These are phyloP conservation scores for Adiantum capillusveneris DNA, from an alignment of 75 land plant genomes.

Conservation along the genomic window DNA sequence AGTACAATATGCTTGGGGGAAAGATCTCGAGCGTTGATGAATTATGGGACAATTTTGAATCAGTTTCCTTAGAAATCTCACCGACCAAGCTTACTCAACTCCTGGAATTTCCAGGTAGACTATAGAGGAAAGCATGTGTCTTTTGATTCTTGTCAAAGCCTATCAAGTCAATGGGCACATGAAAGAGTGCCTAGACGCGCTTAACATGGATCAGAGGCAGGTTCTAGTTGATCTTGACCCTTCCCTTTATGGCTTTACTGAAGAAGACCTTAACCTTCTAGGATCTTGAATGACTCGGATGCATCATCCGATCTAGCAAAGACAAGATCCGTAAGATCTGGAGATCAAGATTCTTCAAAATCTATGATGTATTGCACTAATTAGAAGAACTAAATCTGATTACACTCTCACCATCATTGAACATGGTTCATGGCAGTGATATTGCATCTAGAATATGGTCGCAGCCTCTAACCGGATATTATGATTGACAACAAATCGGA, in stretches of 20 bases:
- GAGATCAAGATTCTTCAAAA: too few species aligned
- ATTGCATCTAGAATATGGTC: too few species aligned
- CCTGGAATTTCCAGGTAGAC: slow-evolving; percentile 94
- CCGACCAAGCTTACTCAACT: slow-evolving; percentile 69
- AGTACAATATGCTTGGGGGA: slow-evolving; percentile 91
- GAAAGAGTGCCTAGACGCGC: slow-evolving; percentile 86
- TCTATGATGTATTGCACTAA: too few species aligned
- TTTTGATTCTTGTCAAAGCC: slow-evolving; percentile 74
- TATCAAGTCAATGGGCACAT: slow-evolving; percentile 97
- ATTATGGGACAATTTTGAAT: slow-evolving; percentile 98
- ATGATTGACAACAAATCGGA: too few species aligned
- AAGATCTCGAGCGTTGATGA: slow-evolving; percentile 95
- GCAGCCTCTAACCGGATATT: too few species aligned
- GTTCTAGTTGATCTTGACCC: slow-evolving; percentile 72
- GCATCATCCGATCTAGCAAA: too few species aligned
- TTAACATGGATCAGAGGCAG: slow-evolving; percentile 56
- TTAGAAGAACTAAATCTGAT: too few species aligned
- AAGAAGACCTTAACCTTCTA: slow-evolving; percentile 83
- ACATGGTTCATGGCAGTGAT: too few species aligned
- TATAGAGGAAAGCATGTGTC: slow-evolving; percentile 84
- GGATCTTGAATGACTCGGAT: too few species aligned
- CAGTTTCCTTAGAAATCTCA: slow-evolving; percentile 89
- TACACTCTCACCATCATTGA: too few species aligned
- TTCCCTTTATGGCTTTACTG: slow-evolving; percentile 74
- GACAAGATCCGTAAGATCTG: too few species aligned